Evolutionary conservation across 2,329 filamentous ascomycete genomes (phyloP).

Genomic region (Albifimbria verrucaria): DNA sequence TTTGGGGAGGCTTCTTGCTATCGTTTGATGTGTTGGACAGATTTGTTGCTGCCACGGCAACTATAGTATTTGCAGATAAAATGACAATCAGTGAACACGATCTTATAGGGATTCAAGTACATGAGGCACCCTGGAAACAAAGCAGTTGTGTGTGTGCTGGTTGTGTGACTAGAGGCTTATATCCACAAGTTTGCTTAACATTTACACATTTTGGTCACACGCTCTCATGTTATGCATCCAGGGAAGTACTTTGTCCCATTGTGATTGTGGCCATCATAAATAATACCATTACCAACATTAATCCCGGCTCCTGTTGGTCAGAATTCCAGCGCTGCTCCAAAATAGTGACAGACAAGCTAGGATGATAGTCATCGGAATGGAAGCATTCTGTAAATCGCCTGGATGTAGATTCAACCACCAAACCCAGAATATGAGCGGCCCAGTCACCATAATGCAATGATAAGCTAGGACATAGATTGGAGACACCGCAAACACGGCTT

Average conservation of each 20-base stretch:
- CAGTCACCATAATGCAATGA: conserved; percentile 1
- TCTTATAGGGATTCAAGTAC: not conserved
- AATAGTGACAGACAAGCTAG: not conserved
- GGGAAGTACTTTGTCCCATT: no score
- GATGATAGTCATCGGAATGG: not conserved
- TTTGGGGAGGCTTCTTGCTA: not conserved
- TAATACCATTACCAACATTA: no score
- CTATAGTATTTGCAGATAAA: not conserved
- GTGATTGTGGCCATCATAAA: no score
- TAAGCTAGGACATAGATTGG: not conserved
- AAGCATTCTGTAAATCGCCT: conserved; percentile 1
- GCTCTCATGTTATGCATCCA: no score
- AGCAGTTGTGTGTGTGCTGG: no score
- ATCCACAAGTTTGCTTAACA: no score
- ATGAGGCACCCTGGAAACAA: not conserved
- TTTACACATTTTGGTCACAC: no score
- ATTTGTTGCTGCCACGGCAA: not conserved
- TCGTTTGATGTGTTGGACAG: not conserved
- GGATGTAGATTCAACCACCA: conserved; percentile 1
- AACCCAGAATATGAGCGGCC: conserved; percentile 1
- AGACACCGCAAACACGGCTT: conserved; percentile 3
- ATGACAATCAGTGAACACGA: no score
- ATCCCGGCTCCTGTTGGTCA: no score
- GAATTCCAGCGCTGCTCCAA: conserved; percentile 4
- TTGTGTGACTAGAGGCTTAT: no score